These are phyloP conservation scores for Inosperma sp. DNA, from an alignment of 768 basidiomycete species.

Conservation along the genomic window DNA sequence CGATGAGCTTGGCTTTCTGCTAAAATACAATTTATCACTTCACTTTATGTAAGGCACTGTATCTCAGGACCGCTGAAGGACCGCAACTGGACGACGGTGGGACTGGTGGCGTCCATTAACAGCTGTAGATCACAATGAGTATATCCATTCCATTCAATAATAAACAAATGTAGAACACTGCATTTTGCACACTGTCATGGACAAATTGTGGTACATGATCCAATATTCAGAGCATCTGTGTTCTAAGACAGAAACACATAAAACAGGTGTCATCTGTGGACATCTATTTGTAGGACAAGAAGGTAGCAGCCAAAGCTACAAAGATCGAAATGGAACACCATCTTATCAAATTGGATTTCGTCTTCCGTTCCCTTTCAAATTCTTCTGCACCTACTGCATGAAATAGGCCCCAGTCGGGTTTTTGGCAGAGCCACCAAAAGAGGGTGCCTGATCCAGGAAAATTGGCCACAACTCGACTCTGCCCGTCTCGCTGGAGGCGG, in stretches of 20 bases:
- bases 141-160: not conserved
- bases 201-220: no score
- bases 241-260: no score
- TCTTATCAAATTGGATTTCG: slow-evolving; percentile 19
- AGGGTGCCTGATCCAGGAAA: slow-evolving; percentile 51
- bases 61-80: no score
- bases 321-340: slow-evolving; percentile 18
- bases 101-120: no score
- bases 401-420: slow-evolving; percentile 42
- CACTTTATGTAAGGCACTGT: no score
- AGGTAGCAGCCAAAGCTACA: slow-evolving; percentile 19
- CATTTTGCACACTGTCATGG: not conserved
- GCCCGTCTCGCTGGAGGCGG: slow-evolving; percentile 31
- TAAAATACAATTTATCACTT: no score
- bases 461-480: slow-evolving; percentile 42
- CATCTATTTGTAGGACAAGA: no score
- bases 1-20: no score
- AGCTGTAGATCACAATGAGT: no score
- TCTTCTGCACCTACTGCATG: slow-evolving; percentile 36
- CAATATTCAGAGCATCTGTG: no score
- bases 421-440: slow-evolving; percentile 50
- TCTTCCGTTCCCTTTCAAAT: slow-evolving; percentile 32
- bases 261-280: no score
- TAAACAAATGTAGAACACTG: not conserved
- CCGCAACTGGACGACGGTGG: no score